phyloP scores from a whole-genome alignment of 176 grass and related monocot genomes.

The Dendrocalamus sinicus region DNA sequence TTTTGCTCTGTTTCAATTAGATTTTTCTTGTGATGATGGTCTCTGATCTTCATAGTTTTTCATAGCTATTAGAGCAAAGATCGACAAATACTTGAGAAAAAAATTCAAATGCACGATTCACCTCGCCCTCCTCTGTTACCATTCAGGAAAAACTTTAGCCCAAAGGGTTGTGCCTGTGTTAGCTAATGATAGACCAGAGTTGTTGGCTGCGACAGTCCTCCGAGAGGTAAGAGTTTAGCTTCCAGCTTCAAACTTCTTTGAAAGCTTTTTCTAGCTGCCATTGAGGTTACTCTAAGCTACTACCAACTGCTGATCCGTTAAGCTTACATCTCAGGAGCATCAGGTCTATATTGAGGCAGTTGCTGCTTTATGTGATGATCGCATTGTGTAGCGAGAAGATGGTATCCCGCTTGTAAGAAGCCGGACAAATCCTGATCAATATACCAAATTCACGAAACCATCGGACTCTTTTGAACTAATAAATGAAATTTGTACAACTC shows the following conservation, averaged over 20 bases:
- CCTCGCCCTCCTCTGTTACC: too few relatives aligned
- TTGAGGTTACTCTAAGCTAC: too few relatives aligned
- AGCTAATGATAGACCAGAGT: too few relatives aligned
- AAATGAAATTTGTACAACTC: slow-evolving; percentile 16
- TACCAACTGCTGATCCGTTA: too few relatives aligned
- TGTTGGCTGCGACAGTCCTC: neutral
- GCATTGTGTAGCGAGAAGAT: slow-evolving; percentile 69
- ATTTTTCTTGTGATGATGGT: too few relatives aligned
- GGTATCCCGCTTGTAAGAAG: slow-evolving; percentile 47
- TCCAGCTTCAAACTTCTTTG: neutral
- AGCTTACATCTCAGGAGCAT: slow-evolving; percentile 53
- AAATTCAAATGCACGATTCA: too few relatives aligned
- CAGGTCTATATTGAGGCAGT: slow-evolving; percentile 71
- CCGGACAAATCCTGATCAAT: slow-evolving; percentile 43
- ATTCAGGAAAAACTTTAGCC: too few relatives aligned
- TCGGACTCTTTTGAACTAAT: neutral
- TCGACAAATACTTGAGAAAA: too few relatives aligned
- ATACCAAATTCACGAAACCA: slow-evolving; percentile 26
- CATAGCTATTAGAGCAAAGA: too few relatives aligned
- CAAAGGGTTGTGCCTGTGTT: too few relatives aligned
- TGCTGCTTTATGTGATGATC: slow-evolving; percentile 65
- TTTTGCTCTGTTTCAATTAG: too few relatives aligned
- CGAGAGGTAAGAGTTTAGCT: slow-evolving; percentile 23
- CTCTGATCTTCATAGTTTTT: too few relatives aligned
- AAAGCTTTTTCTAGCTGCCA: neutral